These are phyloP conservation scores for Penicillium sp. DNA, from an alignment of 2,329 filamentous ascomycete species.

Conservation along the genomic window DNA sequence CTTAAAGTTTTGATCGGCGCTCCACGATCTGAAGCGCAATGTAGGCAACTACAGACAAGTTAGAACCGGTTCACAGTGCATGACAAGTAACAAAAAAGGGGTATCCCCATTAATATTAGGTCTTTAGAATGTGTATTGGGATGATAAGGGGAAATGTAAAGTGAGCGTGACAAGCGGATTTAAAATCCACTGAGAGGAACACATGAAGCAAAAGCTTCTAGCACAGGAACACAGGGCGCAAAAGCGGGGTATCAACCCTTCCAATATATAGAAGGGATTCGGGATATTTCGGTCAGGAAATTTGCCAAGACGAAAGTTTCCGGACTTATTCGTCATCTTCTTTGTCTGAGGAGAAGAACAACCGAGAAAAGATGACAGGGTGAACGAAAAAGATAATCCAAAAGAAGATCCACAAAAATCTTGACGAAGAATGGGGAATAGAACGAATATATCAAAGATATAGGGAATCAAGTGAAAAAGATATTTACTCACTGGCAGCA, in stretches of 20 bases:
- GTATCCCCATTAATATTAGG: constrained; percentile 16
- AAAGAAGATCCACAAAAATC: neutral
- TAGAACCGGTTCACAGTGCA: neutral
- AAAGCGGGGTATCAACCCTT: neutral
- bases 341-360: constrained; percentile 9
- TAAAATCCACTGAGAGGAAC: neutral
- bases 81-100: neutral
- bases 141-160: constrained; percentile 1
- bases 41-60: constrained; percentile 32
- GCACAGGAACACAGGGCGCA: neutral
- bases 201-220: neutral
- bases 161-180: neutral
- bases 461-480: neutral
- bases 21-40: constrained; percentile 34
- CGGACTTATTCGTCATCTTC: constrained; percentile 9
- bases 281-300: neutral
- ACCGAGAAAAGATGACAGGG: neutral
- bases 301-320: neutral
- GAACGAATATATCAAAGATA: neutral
- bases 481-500: constrained; percentile 41
- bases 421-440: constrained; percentile 4
- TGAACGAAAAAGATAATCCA: neutral
- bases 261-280: neutral
- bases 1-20: constrained; percentile 35
- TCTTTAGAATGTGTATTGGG: constrained; percentile 9